phyloP scores from a whole-genome alignment of 768 basidiomycete genomes.

The Lenzites betulinus region DNA sequence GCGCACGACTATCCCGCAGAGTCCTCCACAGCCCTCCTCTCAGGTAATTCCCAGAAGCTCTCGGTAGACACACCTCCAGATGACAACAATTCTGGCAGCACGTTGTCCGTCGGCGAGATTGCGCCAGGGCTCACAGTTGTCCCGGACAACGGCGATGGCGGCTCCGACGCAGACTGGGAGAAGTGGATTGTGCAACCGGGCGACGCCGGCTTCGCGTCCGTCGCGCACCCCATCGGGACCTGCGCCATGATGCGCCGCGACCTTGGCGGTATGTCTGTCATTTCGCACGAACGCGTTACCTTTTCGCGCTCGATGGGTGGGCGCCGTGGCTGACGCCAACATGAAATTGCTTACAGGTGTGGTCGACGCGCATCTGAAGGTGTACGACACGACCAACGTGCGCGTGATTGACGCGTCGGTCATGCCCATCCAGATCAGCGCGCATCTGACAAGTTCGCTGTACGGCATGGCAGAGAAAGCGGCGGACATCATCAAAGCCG shows the following conservation, averaged over 20 bases:
- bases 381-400: conserved; percentile 55
- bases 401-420: conserved; percentile 59
- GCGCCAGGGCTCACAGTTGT: conserved; percentile 44
- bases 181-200: conserved; percentile 41
- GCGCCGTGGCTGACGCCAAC: no score
- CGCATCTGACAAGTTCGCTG: conserved; percentile 46
- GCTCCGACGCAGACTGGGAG: conserved; percentile 48
- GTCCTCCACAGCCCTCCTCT: conserved; percentile 45
- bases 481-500: conserved; percentile 32
- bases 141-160: conserved; percentile 42
- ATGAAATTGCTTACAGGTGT: conserved; percentile 38
- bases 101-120: conserved; percentile 38
- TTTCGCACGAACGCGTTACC: no score
- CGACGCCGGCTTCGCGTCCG: conserved; percentile 40
- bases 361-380: conserved; percentile 50
- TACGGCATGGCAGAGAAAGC: conserved; percentile 37
- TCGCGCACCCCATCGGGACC: conserved; percentile 52
- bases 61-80: not conserved
- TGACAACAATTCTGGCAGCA: not conserved
- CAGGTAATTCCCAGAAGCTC: conserved; percentile 31
- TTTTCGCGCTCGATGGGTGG: conserved; percentile 35
- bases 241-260: conserved; percentile 35
- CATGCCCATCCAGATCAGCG: conserved; percentile 51
- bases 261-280: conserved; percentile 30
- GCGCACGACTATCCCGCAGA: conserved; percentile 44